phyloP scores from a whole-genome alignment of 768 basidiomycete genomes.

The Hygrophorus pudorinus region DNA sequence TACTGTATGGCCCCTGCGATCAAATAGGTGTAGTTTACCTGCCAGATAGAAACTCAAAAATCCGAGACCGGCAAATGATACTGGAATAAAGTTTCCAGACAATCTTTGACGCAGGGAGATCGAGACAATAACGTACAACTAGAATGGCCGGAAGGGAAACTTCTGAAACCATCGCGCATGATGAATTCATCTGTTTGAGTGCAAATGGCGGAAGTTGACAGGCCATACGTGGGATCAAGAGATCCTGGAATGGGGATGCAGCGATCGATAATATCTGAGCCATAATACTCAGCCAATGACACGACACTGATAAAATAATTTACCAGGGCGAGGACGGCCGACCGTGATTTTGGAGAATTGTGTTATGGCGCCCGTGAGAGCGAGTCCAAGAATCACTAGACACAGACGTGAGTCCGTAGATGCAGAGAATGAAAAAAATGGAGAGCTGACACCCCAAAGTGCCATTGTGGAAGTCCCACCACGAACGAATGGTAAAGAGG shows the following conservation, averaged over 20 bases:
- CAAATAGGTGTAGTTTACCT: conserved; percentile 89
- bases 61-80: conserved; percentile 88
- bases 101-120: no score
- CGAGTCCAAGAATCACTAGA: conserved; percentile 61
- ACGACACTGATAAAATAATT: neutral
- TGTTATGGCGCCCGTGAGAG: conserved; percentile 72
- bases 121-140: no score
- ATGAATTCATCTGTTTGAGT: conserved; percentile 51
- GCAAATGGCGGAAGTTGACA: conserved; percentile 72
- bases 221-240: conserved; percentile 57
- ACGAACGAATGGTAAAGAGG: conserved; percentile 60
- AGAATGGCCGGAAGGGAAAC: conserved; percentile 88
- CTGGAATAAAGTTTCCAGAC: conserved; percentile 29
- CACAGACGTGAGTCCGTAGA: conserved; percentile 5
- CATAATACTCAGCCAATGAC: neutral
- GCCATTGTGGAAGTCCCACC: conserved; percentile 84
- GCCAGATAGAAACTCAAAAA: conserved; percentile 84
- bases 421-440: neutral
- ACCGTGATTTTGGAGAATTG: conserved; percentile 82
- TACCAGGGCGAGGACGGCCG: conserved; percentile 83
- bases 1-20: conserved; percentile 64
- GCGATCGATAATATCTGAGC: conserved; percentile 50
- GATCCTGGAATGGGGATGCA: conserved; percentile 63
- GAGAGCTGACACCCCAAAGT: conserved; percentile 30
- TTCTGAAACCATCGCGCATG: conserved; percentile 79